Evolutionary conservation across 169 alveolate species (phyloP).

Genomic region (Eimeria tenella): DNA sequence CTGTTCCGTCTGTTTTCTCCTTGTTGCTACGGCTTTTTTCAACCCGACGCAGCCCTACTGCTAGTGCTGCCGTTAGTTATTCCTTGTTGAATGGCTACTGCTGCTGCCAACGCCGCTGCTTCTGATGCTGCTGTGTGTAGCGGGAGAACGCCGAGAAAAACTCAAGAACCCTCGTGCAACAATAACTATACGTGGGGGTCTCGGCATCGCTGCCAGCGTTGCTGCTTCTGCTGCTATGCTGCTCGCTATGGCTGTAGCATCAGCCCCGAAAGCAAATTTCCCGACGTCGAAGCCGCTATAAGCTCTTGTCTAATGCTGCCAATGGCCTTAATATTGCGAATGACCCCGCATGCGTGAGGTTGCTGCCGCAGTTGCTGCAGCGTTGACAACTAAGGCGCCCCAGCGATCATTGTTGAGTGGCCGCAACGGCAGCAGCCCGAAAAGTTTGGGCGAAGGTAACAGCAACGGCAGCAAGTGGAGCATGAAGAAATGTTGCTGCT

Average conservation of each 20-base stretch:
- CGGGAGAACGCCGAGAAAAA: too few relatives aligned
- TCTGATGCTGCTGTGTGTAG: too few relatives aligned
- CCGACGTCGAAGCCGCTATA: neutral
- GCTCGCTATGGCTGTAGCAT: neutral
- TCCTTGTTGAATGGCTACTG: too few relatives aligned
- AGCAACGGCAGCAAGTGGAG: neutral
- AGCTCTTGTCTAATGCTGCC: neutral
- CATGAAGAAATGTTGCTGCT: neutral
- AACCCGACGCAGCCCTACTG: too few relatives aligned
- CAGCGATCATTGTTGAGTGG: neutral
- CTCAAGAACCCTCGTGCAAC: too few relatives aligned
- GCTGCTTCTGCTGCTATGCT: neutral
- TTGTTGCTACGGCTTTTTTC: too few relatives aligned
- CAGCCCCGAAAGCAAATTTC: neutral
- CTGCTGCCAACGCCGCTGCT: too few relatives aligned
- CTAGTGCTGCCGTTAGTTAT: too few relatives aligned
- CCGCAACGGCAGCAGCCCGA: neutral
- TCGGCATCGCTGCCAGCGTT: neutral
- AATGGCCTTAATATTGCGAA: too few relatives aligned
- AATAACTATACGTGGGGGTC: neutral
- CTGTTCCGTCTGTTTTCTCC: too few relatives aligned
- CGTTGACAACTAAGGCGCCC: neutral
- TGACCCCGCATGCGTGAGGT: too few relatives aligned
- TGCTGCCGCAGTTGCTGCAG: neutral
- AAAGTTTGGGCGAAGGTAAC: neutral